phyloP scores from a whole-genome alignment of 2,329 filamentous ascomycete genomes.

The Microcyclosporella mali region DNA sequence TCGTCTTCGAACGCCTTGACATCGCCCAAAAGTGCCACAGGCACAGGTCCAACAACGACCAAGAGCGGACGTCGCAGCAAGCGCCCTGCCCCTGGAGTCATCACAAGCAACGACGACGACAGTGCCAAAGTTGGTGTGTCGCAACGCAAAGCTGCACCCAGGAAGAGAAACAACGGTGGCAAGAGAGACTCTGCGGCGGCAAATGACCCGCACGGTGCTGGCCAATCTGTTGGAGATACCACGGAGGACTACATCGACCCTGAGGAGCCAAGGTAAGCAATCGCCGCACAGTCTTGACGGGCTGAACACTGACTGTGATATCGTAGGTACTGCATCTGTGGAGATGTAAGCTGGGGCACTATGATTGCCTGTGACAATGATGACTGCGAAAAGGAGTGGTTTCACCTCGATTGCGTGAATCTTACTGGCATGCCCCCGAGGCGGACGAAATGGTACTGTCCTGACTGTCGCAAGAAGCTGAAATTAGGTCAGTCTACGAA shows the following conservation, averaged over 20 bases:
- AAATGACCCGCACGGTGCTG: constrained; percentile 6
- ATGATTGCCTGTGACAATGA: constrained; percentile 81
- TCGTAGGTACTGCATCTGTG: constrained; percentile 63
- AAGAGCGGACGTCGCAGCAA: constrained; percentile 51
- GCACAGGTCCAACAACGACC: constrained; percentile 11
- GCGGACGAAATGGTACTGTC: constrained; percentile 79
- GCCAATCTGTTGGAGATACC: constrained; percentile 6
- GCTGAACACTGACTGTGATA: no score
- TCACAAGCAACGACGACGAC: constrained; percentile 49
- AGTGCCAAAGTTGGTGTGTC: constrained; percentile 63
- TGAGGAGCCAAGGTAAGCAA: constrained; percentile 53
- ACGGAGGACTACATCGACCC: constrained; percentile 55
- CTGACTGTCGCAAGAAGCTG: constrained; percentile 58
- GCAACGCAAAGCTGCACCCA: constrained; percentile 63
- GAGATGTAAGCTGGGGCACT: constrained; percentile 70
- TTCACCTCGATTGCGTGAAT: constrained; percentile 71
- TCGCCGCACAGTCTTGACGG: no score
- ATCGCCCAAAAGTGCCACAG: constrained; percentile 15
- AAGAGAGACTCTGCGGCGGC: constrained; percentile 15
- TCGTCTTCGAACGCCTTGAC: constrained; percentile 13
- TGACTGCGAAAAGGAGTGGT: constrained; percentile 77
- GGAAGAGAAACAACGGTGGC: constrained; percentile 47
- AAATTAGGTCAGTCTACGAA: constrained; percentile 28
- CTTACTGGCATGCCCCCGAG: constrained; percentile 62
- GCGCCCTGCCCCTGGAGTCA: constrained; percentile 65